Conservation (phyloP, 2,329 filamentous ascomycete species). For the Xylariaceae sp. region DNA sequence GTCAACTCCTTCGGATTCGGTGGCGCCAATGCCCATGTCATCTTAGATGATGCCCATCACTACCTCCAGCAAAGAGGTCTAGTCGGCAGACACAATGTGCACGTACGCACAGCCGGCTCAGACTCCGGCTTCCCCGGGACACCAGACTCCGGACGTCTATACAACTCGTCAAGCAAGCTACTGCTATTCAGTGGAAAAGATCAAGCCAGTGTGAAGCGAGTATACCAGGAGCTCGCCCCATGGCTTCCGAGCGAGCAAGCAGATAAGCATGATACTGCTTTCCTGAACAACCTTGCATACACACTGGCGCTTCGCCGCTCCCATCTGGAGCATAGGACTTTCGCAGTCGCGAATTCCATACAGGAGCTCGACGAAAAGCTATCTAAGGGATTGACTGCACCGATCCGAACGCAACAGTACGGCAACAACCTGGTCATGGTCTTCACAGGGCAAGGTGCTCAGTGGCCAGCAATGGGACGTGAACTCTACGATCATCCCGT, state of each 20-base stretch:
- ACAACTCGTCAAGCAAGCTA: neutral
- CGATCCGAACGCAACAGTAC: neutral
- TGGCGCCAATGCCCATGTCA: neutral
- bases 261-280: neutral
- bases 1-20: neutral
- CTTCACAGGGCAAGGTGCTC: neutral
- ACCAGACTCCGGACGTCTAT: neutral
- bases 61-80: neutral
- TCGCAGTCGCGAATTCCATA: neutral
- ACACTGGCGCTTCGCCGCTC: neutral
- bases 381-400: neutral
- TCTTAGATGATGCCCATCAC: neutral
- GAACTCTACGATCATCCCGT: neutral
- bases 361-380: neutral
- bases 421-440: neutral
- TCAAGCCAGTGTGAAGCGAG: neutral
- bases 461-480: neutral
- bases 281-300: neutral
- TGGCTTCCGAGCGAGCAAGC: neutral
- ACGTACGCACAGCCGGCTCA: neutral
- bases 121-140: neutral
- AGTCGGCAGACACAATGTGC: neutral
- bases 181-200: neutral
- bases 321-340: neutral
- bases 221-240: neutral